These are phyloP conservation scores for Phialemoniopsis sp. DNA, from an alignment of 2,329 filamentous ascomycete species.

Conservation along the genomic window DNA sequence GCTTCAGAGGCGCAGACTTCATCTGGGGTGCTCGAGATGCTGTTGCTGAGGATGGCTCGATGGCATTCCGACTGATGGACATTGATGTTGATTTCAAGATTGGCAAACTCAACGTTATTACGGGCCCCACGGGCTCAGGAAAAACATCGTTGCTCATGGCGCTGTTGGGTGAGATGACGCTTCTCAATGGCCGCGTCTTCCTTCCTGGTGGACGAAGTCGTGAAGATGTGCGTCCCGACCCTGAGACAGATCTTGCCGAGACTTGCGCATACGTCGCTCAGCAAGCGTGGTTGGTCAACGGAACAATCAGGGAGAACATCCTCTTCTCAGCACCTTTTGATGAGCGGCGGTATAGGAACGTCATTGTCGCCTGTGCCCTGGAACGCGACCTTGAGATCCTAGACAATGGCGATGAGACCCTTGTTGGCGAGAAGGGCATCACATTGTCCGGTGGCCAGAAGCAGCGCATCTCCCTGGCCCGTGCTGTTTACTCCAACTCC, in stretches of 20 bases:
- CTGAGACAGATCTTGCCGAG: slow-evolving; percentile 81
- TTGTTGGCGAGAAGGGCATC: slow-evolving; percentile 96
- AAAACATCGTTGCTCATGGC: slow-evolving; percentile 97
- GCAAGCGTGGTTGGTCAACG: slow-evolving; percentile 95
- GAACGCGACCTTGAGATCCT: slow-evolving; percentile 90
- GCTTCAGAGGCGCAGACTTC: slow-evolving; percentile 75
- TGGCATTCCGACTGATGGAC: slow-evolving; percentile 79
- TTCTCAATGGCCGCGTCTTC: slow-evolving; percentile 74
- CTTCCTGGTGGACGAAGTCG: slow-evolving; percentile 82
- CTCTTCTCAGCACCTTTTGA: slow-evolving; percentile 81
- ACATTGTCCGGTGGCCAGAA: slow-evolving; percentile 96
- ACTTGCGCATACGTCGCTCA: slow-evolving; percentile 96
- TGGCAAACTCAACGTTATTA: slow-evolving; percentile 86
- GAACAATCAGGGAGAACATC: slow-evolving; percentile 93
- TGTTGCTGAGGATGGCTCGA: slow-evolving; percentile 60
- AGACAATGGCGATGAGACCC: slow-evolving; percentile 85
- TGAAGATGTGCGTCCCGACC: slow-evolving; percentile 77
- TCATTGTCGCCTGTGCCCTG: slow-evolving; percentile 86
- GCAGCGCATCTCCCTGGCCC: slow-evolving; percentile 93
- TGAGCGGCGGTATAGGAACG: slow-evolving; percentile 77
- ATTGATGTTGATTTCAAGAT: slow-evolving; percentile 78
- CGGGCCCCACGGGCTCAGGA: slow-evolving; percentile 88
- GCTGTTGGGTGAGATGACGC: slow-evolving; percentile 90
- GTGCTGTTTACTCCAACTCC: slow-evolving; percentile 93
- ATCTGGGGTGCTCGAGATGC: slow-evolving; percentile 76